Evolutionary conservation across 1,139 yeast genomes (phyloP), one percentile per base, ranked within the genome.

Genomic region (Casaregolazyma lundiana): DNA sequence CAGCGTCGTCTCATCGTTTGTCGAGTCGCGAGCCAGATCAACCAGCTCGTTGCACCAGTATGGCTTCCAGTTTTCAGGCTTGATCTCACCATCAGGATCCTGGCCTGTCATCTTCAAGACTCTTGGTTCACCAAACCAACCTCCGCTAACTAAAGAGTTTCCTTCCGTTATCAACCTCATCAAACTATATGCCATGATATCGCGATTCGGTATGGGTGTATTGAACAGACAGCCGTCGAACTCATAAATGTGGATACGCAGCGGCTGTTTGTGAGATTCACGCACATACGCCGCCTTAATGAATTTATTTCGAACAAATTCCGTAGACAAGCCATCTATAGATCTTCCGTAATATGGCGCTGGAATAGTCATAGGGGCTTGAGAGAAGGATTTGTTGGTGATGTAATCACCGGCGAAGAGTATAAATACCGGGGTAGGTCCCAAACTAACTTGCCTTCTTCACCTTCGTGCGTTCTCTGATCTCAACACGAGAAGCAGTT

Each of bases 181-280:
- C 1, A 72, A 49, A 6, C 56, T 47, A 6, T 59, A 57, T 15
- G 67, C 58, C 51, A 67, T 65, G 8, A 75, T 52, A 11, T 59
- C 56, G 1, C 67, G 66, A 52, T 72, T 73, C 0, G 77, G 76
- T 1, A 58, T 53, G 1, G 78, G 78, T 2, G 77, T 67, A 22
- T 59, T 55, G 53, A 72, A 73, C 15, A 75, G 55, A 0, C 78
- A 72, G 43, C 72, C 70, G 54, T 75, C 80, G 50, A 75, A 74
- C 52, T 74, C 78, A 53, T 71, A 75, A 13, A 74, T 58, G 52
- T 72, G 74, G 3, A 74, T 54, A 3, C 20, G 17, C 11, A 17
- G 38, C 6, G 18, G 11, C 24, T 18, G 13, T 5, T 43, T 36
- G 20, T 19, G 7, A 4, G 18, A 13, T 13, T 24, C 35, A 17